Percentiles rank a stretch among this genome's conserved stretches.
phyloP scores from a whole-genome alignment of 2,329 filamentous ascomycete species.

The Penicillium sumatraense region DNA sequence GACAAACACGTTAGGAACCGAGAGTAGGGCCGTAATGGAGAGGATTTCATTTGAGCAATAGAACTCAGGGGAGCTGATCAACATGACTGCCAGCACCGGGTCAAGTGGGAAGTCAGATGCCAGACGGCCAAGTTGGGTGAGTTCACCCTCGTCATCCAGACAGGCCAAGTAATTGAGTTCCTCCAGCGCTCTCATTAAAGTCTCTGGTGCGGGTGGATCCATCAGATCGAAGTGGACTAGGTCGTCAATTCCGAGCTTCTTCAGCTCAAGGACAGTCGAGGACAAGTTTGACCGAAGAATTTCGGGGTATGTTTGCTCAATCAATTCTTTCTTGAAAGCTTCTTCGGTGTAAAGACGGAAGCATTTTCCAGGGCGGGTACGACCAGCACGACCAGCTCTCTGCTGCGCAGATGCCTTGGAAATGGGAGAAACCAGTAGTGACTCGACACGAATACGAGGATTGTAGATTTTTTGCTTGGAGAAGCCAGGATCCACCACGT shows the following conservation, averaged over 20 bases:
- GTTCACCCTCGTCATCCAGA: conserved; percentile 92
- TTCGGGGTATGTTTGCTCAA: conserved; percentile 95
- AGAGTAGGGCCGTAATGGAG: conserved; percentile 90
- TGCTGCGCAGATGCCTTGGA: conserved; percentile 98
- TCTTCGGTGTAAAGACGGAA: conserved; percentile 95
- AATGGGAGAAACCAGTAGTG: conserved; percentile 94
- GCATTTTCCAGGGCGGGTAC: conserved; percentile 97
- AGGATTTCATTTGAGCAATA: conserved; percentile 98
- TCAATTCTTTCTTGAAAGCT: conserved; percentile 97
- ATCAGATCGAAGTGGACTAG: conserved; percentile 98
- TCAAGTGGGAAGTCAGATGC: conserved; percentile 96
- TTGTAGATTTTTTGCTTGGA: conserved; percentile 99
- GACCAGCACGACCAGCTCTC: conserved; percentile 96
- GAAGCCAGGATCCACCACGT: conserved; percentile 98
- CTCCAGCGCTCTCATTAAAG: conserved; percentile 95
- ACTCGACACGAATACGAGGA: conserved; percentile 93
- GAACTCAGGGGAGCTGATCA: conserved; percentile 96
- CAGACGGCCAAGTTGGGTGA: conserved; percentile 81
- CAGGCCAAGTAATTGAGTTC: conserved; percentile 98
- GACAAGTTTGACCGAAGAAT: conserved; percentile 93
- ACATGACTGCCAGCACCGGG: conserved; percentile 92
- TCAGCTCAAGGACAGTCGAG: conserved; percentile 92
- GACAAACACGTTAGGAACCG: conserved; percentile 91
- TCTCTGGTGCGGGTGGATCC: conserved; percentile 97
- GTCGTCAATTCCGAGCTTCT: conserved; percentile 95